These are phyloP conservation scores for Grigorovia yakushimaensis DNA, from an alignment of 805 yeast genomes.

Conservation along the genomic window DNA sequence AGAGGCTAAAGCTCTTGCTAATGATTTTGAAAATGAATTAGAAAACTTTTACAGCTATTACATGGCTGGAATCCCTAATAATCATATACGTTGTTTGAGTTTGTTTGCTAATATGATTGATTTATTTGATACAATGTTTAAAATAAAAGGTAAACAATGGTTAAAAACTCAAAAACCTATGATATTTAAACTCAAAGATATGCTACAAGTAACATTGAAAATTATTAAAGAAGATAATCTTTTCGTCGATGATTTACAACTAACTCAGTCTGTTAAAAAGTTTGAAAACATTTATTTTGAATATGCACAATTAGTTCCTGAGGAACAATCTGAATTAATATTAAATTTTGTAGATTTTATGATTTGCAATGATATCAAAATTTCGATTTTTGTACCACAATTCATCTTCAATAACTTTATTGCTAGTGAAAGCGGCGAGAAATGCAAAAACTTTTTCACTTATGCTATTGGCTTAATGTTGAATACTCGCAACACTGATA, in stretches of 20 bases:
- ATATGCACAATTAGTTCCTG: constrained; percentile 28
- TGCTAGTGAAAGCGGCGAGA: constrained; percentile 35
- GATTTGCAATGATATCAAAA: constrained; percentile 11
- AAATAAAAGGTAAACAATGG: constrained; percentile 48
- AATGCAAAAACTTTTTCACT: constrained; percentile 42
- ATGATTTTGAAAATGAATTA: constrained; percentile 44
- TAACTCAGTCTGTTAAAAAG: constrained; percentile 57
- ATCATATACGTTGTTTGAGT: constrained; percentile 28
- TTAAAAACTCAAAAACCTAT: constrained; percentile 35
- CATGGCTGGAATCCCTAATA: constrained; percentile 34
- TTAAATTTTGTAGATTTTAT: constrained; percentile 36
- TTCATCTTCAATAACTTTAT: constrained; percentile 51
- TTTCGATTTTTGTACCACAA: constrained; percentile 39
- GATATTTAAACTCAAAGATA: constrained; percentile 20
- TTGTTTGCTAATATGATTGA: constrained; percentile 65
- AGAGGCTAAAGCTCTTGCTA: constrained; percentile 40
- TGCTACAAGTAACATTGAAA: constrained; percentile 19
- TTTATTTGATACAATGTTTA: constrained; percentile 43
- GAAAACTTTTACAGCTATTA: constrained; percentile 38
- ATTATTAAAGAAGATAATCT: constrained; percentile 20
- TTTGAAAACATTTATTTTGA: constrained; percentile 43
- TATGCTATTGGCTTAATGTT: constrained; percentile 43
- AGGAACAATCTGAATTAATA: constrained; percentile 27
- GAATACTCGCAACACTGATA: constrained; percentile 36
- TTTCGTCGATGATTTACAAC: constrained; percentile 46